Conservation (phyloP, 2,329 filamentous ascomycete species). For the Leptographium flavum region DNA sequence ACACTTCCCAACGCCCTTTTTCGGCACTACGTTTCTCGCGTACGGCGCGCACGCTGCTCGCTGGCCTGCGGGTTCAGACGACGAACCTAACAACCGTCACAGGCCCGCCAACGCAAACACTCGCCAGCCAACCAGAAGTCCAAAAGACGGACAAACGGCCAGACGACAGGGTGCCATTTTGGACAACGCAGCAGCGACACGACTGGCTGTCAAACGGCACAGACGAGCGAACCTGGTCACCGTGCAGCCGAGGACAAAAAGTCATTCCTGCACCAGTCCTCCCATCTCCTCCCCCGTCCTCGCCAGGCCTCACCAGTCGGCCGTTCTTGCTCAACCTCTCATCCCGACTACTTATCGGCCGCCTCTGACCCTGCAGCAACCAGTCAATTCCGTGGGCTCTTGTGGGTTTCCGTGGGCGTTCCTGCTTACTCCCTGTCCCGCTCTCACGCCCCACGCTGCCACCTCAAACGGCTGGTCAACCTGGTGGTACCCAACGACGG, state of each 20-base stretch:
- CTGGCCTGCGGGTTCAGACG: constrained; percentile 1
- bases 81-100: neutral
- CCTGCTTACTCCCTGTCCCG: neutral
- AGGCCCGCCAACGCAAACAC: too few species aligned
- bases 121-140: neutral
- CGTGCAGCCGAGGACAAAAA: neutral
- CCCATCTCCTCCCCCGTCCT: too few species aligned
- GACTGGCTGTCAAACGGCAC: neutral
- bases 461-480: neutral
- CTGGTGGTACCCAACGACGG: neutral
- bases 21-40: too few species aligned
- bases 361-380: too few species aligned
- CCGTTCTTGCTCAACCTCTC: too few species aligned
- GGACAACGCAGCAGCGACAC: constrained; percentile 1
- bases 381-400: too few species aligned
- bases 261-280: too few species aligned
- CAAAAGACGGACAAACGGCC: neutral
- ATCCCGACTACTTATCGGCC: neutral
- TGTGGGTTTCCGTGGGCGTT: too few species aligned
- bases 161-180: neutral
- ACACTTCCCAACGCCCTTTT: too few species aligned
- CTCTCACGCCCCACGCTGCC: neutral
- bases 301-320: too few species aligned
- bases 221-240: neutral
- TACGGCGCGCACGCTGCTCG: too few species aligned